Evolutionary conservation across 352 stramenopile species (phyloP).

Genomic region (Phytophthora hibernalis): DNA sequence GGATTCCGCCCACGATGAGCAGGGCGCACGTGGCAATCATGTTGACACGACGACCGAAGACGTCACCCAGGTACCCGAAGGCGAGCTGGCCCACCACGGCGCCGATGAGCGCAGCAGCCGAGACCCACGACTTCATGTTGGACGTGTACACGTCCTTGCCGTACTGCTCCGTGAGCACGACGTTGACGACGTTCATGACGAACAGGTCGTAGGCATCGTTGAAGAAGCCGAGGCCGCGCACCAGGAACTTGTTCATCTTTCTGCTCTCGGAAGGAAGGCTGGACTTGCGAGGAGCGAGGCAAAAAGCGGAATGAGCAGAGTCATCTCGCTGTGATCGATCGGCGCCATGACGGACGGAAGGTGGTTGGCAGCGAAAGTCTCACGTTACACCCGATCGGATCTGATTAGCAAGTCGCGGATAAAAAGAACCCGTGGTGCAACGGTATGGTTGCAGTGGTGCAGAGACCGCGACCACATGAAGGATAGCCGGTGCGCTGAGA

Average conservation of each 20-base stretch:
- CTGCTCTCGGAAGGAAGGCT: not conserved
- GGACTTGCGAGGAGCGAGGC: constrained; percentile 15
- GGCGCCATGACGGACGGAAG: constrained; percentile 12
- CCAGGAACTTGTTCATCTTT: constrained; percentile 67
- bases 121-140: constrained; percentile 67
- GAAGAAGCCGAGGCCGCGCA: constrained; percentile 81
- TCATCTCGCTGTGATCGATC: constrained; percentile 2
- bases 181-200: constrained; percentile 85
- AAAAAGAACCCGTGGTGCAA: constrained; percentile 30
- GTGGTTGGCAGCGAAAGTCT: constrained; percentile 7
- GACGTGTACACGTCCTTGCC: constrained; percentile 66
- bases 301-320: constrained; percentile 36
- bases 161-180: constrained; percentile 83
- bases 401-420: constrained; percentile 31
- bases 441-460: constrained; percentile 14
- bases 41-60: constrained; percentile 68
- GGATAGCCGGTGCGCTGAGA: constrained; percentile 15
- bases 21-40: constrained; percentile 76
- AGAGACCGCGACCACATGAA: constrained; percentile 26
- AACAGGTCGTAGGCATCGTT: constrained; percentile 86
- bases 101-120: constrained; percentile 61
- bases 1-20: constrained; percentile 69
- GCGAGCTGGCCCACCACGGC: constrained; percentile 64
- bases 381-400: constrained; percentile 22
- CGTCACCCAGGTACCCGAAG: constrained; percentile 68